A percentile compares a stretch with the other conserved stretches of the same genome.
These are phyloP conservation scores for Macrotyloma uniflorum DNA, from an alignment of 306 rosid genomes.

Conservation along the genomic window DNA sequence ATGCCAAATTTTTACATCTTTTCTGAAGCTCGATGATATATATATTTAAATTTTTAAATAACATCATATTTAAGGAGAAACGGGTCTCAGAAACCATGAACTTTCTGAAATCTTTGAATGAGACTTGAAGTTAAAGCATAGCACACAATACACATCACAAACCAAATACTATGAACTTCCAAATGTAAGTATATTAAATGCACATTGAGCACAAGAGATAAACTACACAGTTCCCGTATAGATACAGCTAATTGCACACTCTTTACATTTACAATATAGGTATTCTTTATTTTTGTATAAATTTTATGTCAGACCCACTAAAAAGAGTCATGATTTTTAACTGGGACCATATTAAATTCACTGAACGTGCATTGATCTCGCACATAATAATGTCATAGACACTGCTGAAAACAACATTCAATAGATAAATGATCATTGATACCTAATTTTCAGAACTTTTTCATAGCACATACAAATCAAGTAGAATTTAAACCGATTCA, in stretches of 20 bases:
- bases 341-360: neutral
- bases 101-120: neutral
- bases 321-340: neutral
- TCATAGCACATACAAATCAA: neutral
- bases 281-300: neutral
- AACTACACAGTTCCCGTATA: neutral
- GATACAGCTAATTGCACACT: neutral
- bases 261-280: neutral
- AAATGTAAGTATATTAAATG: neutral
- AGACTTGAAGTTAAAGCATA: constrained; percentile 11
- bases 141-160: neutral
- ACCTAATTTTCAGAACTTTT: neutral
- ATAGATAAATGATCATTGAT: neutral
- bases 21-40: neutral
- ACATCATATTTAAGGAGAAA: neutral
- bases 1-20: neutral
- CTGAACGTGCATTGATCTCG: neutral
- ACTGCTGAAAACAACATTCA: neutral
- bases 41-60: neutral
- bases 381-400: neutral
- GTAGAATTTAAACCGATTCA: neutral
- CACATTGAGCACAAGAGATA: neutral
- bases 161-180: neutral
- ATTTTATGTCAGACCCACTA: neutral
- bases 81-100: neutral